phyloP scores from a whole-genome alignment of 768 basidiomycete species.

The Dentipellis fragilis region DNA sequence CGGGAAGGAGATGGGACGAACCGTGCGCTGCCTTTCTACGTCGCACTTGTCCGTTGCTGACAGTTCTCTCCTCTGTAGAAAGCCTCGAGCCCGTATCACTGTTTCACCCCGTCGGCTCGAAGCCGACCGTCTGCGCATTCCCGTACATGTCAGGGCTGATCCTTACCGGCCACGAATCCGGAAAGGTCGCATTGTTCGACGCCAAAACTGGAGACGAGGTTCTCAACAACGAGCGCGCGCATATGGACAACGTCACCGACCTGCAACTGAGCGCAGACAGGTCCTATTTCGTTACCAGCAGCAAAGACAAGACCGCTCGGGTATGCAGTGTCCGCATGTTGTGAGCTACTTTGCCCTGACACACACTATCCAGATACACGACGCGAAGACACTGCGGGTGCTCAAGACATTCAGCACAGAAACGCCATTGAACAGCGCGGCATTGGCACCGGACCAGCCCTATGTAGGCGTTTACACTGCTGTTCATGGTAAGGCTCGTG shows the following conservation, averaged over 20 bases:
- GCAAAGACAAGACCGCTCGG: slow-evolving; percentile 94
- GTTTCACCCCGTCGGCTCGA: slow-evolving; percentile 86
- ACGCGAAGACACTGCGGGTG: slow-evolving; percentile 77
- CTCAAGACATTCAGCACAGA: slow-evolving; percentile 92
- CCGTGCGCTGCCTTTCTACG: slow-evolving; percentile 45
- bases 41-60: background rate
- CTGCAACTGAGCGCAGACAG: slow-evolving; percentile 84
- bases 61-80: slow-evolving; percentile 36
- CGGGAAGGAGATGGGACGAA: slow-evolving; percentile 69
- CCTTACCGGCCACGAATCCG: slow-evolving; percentile 93
- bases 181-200: slow-evolving; percentile 89
- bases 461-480: slow-evolving; percentile 44
- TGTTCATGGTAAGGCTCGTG: background rate
- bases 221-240: slow-evolving; percentile 76
- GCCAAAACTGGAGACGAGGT: slow-evolving; percentile 80
- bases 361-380: slow-evolving; percentile 53
- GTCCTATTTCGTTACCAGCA: slow-evolving; percentile 91
- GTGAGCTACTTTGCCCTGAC: background rate
- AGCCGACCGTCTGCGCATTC: slow-evolving; percentile 95
- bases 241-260: slow-evolving; percentile 82
- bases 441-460: slow-evolving; percentile 73
- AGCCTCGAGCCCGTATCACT: slow-evolving; percentile 61
- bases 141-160: slow-evolving; percentile 68
- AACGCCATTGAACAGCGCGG: slow-evolving; percentile 91
- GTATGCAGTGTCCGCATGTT: slow-evolving; percentile 32